A percentile compares a stretch with the other conserved stretches of the same genome.
Evolutionary conservation across 1,284 basidiomycete species (phyloP).

Genomic region (Ganoderma boninense): DNA sequence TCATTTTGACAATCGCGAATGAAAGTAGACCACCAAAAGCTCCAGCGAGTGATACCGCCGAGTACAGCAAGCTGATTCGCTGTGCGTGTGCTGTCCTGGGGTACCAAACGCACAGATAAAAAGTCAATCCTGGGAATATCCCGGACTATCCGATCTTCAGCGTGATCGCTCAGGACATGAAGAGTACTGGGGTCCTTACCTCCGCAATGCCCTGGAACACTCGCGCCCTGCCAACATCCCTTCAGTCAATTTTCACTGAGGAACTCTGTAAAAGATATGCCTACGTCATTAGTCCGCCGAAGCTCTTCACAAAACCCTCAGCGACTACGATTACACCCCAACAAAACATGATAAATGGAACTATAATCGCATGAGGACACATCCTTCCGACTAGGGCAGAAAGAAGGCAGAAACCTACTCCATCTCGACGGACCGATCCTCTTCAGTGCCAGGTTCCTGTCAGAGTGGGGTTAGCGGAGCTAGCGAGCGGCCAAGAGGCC

Average conservation of each 20-base stretch:
- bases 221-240: constrained; percentile 3
- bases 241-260: no score
- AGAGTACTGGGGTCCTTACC: constrained; percentile 33
- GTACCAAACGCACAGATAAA: constrained; percentile 52
- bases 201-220: constrained; percentile 17
- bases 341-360: constrained; percentile 28
- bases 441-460: constrained; percentile 29
- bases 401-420: constrained; percentile 14
- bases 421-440: constrained; percentile 24
- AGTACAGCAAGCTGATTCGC: constrained; percentile 56
- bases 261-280: not conserved
- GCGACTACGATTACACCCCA: constrained; percentile 28
- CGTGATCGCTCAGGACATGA: constrained; percentile 46
- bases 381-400: no score
- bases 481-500: no score
- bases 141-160: constrained; percentile 34
- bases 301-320: constrained; percentile 30
- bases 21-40: constrained; percentile 22
- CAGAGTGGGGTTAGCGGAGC: not conserved
- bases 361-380: constrained; percentile 2
- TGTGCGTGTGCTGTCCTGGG: constrained; percentile 23
- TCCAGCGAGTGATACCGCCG: constrained; percentile 59
- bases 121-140: constrained; percentile 66
- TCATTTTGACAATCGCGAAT: constrained; percentile 20
- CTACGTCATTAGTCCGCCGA: constrained; percentile 23